These are phyloP conservation scores for Calonectria henricotiae DNA, from an alignment of 2,329 filamentous ascomycete genomes.

Conservation along the genomic window DNA sequence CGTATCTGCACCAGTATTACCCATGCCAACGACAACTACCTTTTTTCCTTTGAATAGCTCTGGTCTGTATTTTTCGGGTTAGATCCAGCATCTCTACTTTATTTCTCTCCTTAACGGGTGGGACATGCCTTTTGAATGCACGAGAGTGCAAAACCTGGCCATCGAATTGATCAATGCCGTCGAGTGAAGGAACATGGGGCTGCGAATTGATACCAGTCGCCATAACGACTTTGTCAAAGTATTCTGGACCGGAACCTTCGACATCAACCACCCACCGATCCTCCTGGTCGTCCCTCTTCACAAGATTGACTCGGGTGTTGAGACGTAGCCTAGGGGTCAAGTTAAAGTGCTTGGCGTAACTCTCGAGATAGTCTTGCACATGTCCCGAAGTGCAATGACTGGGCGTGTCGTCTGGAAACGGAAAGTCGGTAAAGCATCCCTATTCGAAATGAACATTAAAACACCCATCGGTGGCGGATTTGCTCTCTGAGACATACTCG, in stretches of 20 bases:
- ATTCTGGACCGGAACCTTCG: conserved; percentile 42
- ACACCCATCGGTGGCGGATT: no score
- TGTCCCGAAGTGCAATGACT: conserved; percentile 49
- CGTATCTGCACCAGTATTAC: conserved; percentile 57
- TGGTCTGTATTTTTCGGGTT: conserved; percentile 33
- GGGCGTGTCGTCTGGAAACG: conserved; percentile 52
- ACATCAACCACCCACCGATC: conserved; percentile 53
- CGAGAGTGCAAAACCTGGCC: conserved; percentile 61
- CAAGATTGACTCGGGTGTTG: conserved; percentile 43
- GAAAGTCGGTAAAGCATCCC: conserved; percentile 59
- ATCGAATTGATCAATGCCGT: conserved; percentile 58
- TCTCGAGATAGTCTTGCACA: conserved; percentile 56
- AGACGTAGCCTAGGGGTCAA: conserved; percentile 51
- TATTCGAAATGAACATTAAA: conserved; percentile 26
- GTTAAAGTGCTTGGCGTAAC: conserved; percentile 56
- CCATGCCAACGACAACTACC: conserved; percentile 63
- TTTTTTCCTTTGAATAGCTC: conserved; percentile 59
- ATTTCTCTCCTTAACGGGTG: neutral
- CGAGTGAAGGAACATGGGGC: conserved; percentile 58
- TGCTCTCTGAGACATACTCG: conserved; percentile 42
- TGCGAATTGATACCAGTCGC: conserved; percentile 56
- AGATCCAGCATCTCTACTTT: neutral
- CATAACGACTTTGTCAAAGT: conserved; percentile 60
- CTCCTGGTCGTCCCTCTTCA: conserved; percentile 43
- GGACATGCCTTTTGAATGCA: conserved; percentile 54